Conservation (phyloP, 345 rosid genomes). For the Citrus medica region DNA sequence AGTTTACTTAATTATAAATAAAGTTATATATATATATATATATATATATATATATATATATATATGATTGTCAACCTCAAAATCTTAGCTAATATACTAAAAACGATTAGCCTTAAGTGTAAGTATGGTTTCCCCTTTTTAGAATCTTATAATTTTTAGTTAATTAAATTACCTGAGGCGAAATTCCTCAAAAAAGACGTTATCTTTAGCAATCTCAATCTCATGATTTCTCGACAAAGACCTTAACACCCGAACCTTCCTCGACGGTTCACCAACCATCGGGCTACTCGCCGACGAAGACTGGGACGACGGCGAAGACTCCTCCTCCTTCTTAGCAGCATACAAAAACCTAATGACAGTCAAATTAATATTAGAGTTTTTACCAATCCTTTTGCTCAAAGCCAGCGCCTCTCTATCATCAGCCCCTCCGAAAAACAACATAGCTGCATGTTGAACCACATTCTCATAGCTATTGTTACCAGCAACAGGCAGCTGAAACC, state of each 20-base stretch:
- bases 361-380: constrained; percentile 41
- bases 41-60: too few relatives aligned
- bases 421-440: constrained; percentile 79
- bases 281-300: constrained; percentile 1
- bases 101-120: too few relatives aligned
- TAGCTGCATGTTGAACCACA: constrained; percentile 52
- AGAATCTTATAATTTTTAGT: too few relatives aligned
- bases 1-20: too few relatives aligned
- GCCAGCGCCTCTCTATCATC: constrained; percentile 93
- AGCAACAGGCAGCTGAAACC: constrained; percentile 60
- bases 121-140: too few relatives aligned
- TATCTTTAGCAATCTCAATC: constrained; percentile 39
- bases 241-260: constrained; percentile 32
- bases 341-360: constrained; percentile 57
- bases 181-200: constrained; percentile 52
- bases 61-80: too few relatives aligned
- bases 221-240: constrained; percentile 36
- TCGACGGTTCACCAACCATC: background rate
- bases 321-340: too few relatives aligned
- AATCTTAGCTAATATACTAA: too few relatives aligned
- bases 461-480: too few relatives aligned
- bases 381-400: constrained; percentile 50
- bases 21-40: too few relatives aligned
- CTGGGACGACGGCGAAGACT: background rate
- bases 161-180: constrained; percentile 36